phyloP scores from a whole-genome alignment of 257 asterid species.

The Lithospermum erythrorhizon region DNA sequence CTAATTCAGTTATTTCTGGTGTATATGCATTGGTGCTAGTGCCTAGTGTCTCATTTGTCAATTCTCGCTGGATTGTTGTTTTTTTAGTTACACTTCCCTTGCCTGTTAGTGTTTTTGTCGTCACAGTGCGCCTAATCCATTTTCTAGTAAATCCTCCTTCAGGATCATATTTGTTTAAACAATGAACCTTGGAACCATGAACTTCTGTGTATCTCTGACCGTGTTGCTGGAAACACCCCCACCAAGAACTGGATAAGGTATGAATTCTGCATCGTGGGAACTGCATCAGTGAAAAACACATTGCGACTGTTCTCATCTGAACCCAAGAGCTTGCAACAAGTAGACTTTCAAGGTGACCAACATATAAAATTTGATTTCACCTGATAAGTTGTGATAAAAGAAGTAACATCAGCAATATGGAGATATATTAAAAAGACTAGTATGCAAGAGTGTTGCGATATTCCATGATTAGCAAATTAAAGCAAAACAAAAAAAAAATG shows the following conservation, averaged over 20 bases:
- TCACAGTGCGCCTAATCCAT: constrained; percentile 40
- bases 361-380: constrained; percentile 16
- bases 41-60: constrained; percentile 15
- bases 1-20: constrained; percentile 20
- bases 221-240: constrained; percentile 33
- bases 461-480: neutral
- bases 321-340: constrained; percentile 14
- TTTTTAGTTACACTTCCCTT: constrained; percentile 26
- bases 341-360: constrained; percentile 5
- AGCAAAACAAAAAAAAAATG: too few relatives aligned
- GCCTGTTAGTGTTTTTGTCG: constrained; percentile 29
- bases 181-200: constrained; percentile 37
- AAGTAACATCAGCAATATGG: constrained; percentile 2
- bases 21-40: constrained; percentile 9
- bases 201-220: constrained; percentile 24
- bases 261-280: constrained; percentile 54
- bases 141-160: constrained; percentile 51
- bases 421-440: neutral
- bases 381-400: constrained; percentile 28
- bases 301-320: constrained; percentile 51
- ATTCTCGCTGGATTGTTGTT: constrained; percentile 13
- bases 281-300: constrained; percentile 74
- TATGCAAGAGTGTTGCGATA: neutral
- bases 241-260: constrained; percentile 50
- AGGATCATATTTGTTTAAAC: constrained; percentile 36